Conservation (phyloP, 2,329 filamentous ascomycete genomes). For the Orbilia javanica region DNA sequence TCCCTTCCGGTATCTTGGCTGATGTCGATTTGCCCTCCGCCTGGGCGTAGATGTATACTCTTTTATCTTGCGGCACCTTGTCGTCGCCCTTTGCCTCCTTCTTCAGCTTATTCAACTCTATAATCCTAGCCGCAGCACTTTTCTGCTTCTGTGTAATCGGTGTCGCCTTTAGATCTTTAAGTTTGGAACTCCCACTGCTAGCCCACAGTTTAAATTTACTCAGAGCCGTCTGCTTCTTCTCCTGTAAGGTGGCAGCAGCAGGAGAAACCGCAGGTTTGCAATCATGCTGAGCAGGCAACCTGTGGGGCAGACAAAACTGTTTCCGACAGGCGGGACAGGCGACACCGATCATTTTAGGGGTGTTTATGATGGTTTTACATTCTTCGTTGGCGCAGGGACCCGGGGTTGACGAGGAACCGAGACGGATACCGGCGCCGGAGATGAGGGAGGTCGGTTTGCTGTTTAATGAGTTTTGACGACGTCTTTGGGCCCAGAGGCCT, state of each 20-base stretch:
- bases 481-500: constrained; percentile 73
- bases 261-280: constrained; percentile 70
- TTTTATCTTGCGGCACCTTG: constrained; percentile 81
- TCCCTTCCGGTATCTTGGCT: constrained; percentile 83
- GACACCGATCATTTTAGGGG: constrained; percentile 68
- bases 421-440: constrained; percentile 69
- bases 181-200: constrained; percentile 43
- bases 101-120: constrained; percentile 83
- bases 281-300: constrained; percentile 71
- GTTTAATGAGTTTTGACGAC: constrained; percentile 63
- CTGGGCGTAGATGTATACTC: constrained; percentile 91
- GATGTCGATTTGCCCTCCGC: constrained; percentile 87
- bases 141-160: constrained; percentile 72
- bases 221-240: constrained; percentile 80
- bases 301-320: constrained; percentile 70
- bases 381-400: constrained; percentile 68
- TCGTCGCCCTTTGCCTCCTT: constrained; percentile 89
- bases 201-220: constrained; percentile 79
- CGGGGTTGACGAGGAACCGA: constrained; percentile 66
- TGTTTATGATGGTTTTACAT: constrained; percentile 71
- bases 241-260: constrained; percentile 66
- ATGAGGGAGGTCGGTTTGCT: constrained; percentile 59
- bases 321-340: constrained; percentile 68
- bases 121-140: constrained; percentile 75
- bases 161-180: constrained; percentile 60